These are phyloP conservation scores for Steccherinum ochraceum DNA, from an alignment of 768 basidiomycete species.

Conservation along the genomic window DNA sequence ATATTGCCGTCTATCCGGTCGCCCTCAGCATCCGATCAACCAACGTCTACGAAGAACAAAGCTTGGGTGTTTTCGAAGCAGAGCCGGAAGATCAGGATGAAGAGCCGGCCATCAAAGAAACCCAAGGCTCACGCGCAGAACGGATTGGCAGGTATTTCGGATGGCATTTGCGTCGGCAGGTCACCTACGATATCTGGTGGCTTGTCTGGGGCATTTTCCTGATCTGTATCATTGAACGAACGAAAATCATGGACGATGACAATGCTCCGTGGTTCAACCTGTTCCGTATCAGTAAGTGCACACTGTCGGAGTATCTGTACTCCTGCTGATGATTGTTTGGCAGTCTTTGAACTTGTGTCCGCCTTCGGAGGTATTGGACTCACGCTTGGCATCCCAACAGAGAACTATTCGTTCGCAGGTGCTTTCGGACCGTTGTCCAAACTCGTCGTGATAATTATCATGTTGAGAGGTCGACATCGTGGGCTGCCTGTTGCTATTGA, in stretches of 20 bases:
- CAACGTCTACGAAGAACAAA: conserved; percentile 55
- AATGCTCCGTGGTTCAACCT: conserved; percentile 57
- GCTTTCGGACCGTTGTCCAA: conserved; percentile 62
- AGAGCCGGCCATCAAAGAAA: conserved; percentile 34
- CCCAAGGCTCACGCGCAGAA: conserved; percentile 30
- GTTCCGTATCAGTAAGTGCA: conserved; percentile 31
- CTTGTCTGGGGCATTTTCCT: conserved; percentile 67
- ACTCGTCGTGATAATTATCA: conserved; percentile 63
- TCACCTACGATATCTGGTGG: conserved; percentile 78
- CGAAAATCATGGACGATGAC: conserved; percentile 44
- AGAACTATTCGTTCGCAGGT: conserved; percentile 60
- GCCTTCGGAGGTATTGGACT: conserved; percentile 68
- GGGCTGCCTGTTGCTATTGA: conserved; percentile 66
- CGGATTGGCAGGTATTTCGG: conserved; percentile 37
- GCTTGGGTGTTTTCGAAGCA: conserved; percentile 59
- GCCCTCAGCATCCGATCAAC: conserved; percentile 16
- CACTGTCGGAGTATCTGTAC: background rate
- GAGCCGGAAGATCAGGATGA: conserved; percentile 45
- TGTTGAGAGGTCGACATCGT: conserved; percentile 75
- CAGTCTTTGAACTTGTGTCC: conserved; percentile 58
- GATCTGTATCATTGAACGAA: conserved; percentile 65
- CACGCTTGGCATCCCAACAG: conserved; percentile 54
- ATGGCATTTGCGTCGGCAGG: conserved; percentile 62
- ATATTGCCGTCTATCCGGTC: conserved; percentile 42
- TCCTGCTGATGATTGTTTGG: background rate